Percentiles rank a stretch among this genome's conserved stretches.
phyloP scores from a whole-genome alignment of 495 filamentous ascomycete genomes.

The Penicillium silybi region DNA sequence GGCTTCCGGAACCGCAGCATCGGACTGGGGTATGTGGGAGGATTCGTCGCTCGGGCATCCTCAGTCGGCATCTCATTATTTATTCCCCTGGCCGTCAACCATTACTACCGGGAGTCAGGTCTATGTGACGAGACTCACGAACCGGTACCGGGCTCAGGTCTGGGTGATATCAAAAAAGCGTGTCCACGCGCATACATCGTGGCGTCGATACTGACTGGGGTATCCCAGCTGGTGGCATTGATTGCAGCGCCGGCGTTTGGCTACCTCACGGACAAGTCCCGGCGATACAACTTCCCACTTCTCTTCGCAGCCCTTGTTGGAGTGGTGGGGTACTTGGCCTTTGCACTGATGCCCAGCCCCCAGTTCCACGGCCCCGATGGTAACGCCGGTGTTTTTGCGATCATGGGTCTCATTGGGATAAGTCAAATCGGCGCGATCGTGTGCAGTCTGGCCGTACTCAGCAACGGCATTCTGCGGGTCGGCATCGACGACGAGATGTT shows the following conservation, averaged over 20 bases:
- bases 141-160: constrained; percentile 44
- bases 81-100: constrained; percentile 86
- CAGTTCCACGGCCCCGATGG: constrained; percentile 58
- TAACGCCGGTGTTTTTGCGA: constrained; percentile 62
- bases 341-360: constrained; percentile 67
- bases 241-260: constrained; percentile 84
- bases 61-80: constrained; percentile 93
- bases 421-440: constrained; percentile 96
- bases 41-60: constrained; percentile 93
- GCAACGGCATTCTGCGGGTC: constrained; percentile 63
- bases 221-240: constrained; percentile 81
- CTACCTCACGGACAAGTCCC: constrained; percentile 62
- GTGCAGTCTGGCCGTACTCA: constrained; percentile 81
- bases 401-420: constrained; percentile 75
- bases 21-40: constrained; percentile 82
- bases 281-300: constrained; percentile 67
- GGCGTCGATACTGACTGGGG: constrained; percentile 77
- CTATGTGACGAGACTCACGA: constrained; percentile 63
- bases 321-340: constrained; percentile 67
- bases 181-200: constrained; percentile 83
- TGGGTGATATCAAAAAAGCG: constrained; percentile 66
- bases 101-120: constrained; percentile 78
- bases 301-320: constrained; percentile 66
- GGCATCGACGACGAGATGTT: constrained; percentile 35
- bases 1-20: constrained; percentile 73